Evolutionary conservation across 345 rosid species (phyloP).

Genomic region (Aethionema arabicum): DNA sequence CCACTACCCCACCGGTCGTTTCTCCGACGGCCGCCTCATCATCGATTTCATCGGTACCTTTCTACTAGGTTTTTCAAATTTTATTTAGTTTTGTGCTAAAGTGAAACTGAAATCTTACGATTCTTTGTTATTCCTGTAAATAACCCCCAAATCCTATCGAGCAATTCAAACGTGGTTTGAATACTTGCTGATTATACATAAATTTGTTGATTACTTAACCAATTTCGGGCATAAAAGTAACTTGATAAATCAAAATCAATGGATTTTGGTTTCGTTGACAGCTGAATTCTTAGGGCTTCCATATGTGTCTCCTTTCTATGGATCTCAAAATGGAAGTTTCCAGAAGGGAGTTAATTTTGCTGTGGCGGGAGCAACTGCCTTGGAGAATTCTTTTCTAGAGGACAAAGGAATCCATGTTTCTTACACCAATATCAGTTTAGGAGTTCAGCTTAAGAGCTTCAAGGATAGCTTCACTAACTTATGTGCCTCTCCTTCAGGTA

Average conservation of each 20-base stretch:
- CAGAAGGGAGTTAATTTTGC: slow-evolving; percentile 49
- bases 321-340: slow-evolving; percentile 27
- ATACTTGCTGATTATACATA: no score
- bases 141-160: no score
- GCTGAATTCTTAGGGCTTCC: slow-evolving; percentile 44
- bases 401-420: slow-evolving; percentile 27
- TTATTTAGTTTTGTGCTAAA: not conserved
- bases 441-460: slow-evolving; percentile 35
- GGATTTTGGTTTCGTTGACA: slow-evolving; percentile 12
- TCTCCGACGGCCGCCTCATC: slow-evolving; percentile 51
- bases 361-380: slow-evolving; percentile 42
- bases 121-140: no score
- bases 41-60: slow-evolving; percentile 52
- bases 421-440: slow-evolving; percentile 24
- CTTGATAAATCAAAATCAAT: no score
- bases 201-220: no score
- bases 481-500: slow-evolving; percentile 38
- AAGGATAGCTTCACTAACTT: slow-evolving; percentile 35
- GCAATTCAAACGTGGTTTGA: not conserved
- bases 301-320: slow-evolving; percentile 38
- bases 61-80: not conserved
- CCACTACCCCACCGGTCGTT: slow-evolving; percentile 47
- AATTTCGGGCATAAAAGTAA: no score
- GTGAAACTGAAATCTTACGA: no score
- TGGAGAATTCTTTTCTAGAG: slow-evolving; percentile 25